A percentile compares a stretch with the other conserved stretches of the same genome.
These are phyloP conservation scores for Afroboletus lepidellus DNA, from an alignment of 1,284 basidiomycete genomes.

Conservation along the genomic window DNA sequence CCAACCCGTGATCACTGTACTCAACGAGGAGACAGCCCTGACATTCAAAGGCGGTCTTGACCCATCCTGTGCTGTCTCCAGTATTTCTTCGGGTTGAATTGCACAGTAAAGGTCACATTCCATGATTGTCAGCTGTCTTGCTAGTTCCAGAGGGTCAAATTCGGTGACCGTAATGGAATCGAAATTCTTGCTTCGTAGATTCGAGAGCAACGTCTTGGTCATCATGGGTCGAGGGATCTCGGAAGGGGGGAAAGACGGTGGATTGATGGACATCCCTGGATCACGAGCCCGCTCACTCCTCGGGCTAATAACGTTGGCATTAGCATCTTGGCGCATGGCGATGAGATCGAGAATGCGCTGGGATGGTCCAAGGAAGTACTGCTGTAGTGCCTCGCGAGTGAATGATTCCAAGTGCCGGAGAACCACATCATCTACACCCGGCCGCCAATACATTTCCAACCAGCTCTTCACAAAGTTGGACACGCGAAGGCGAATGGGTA, in stretches of 20 bases:
- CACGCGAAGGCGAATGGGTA: slow-evolving; percentile 86
- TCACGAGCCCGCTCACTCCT: slow-evolving; percentile 63
- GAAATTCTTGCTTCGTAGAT: slow-evolving; percentile 61
- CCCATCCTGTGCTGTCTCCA: slow-evolving; percentile 77
- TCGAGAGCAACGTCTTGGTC: slow-evolving; percentile 73
- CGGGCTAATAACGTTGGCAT: slow-evolving; percentile 47
- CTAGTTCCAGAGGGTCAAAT: slow-evolving; percentile 90
- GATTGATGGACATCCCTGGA: slow-evolving; percentile 67
- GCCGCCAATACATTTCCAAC: slow-evolving; percentile 89
- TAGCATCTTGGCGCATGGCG: slow-evolving; percentile 47
- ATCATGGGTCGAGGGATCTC: slow-evolving; percentile 82
- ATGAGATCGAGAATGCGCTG: slow-evolving; percentile 76
- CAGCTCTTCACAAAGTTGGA: slow-evolving; percentile 92
- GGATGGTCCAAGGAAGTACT: slow-evolving; percentile 66
- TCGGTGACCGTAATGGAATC: slow-evolving; percentile 74
- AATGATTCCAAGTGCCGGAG: slow-evolving; percentile 64
- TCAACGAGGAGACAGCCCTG: slow-evolving; percentile 83
- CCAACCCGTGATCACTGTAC: slow-evolving; percentile 94
- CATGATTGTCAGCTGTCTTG: slow-evolving; percentile 93
- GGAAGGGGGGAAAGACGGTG: slow-evolving; percentile 50
- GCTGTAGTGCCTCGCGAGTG: slow-evolving; percentile 57
- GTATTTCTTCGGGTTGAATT: slow-evolving; percentile 85
- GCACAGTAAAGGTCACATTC: slow-evolving; percentile 86
- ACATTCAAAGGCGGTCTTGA: slow-evolving; percentile 66
- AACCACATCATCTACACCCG: slow-evolving; percentile 60